Evolutionary conservation across 1,284 basidiomycete species (phyloP).

Genomic region (Trametes pubescens): DNA sequence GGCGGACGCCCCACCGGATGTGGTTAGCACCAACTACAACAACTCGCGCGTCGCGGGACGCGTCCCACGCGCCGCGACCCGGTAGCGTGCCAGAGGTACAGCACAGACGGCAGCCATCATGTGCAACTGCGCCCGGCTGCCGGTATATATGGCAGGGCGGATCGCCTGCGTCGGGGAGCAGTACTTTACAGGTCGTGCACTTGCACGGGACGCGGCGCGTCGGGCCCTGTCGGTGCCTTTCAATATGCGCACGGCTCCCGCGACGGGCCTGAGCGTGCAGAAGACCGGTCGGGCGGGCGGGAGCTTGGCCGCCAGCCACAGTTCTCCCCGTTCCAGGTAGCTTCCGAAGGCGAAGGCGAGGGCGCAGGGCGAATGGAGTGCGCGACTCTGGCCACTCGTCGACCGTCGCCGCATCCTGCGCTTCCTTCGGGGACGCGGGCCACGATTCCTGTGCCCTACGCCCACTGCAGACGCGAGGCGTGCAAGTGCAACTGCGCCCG

Average conservation of each 20-base stretch:
- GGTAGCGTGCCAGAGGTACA: background rate
- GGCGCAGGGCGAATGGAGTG: background rate
- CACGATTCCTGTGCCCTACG: constrained; percentile 8
- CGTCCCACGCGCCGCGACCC: background rate
- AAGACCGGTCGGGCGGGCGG: background rate
- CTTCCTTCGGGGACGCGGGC: constrained; percentile 14
- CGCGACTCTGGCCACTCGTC: background rate
- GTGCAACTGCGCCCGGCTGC: constrained; percentile 5
- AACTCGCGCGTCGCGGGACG: constrained; percentile 18
- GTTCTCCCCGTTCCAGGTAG: background rate
- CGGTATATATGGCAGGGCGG: constrained; percentile 15
- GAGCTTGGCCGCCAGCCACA: background rate
- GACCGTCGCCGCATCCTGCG: background rate
- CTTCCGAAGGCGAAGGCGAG: background rate
- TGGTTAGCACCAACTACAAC: background rate
- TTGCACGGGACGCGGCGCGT: constrained; percentile 9
- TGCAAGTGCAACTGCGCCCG: constrained; percentile 1
- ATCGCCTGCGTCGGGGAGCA: constrained; percentile 9
- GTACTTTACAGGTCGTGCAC: constrained; percentile 19
- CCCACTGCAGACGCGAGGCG: constrained; percentile 5
- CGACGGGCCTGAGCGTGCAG: background rate
- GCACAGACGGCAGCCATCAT: constrained; percentile 4
- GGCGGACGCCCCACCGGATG: constrained; percentile 2
- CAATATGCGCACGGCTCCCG: background rate
- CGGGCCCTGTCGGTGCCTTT: constrained; percentile 7